phyloP scores from a whole-genome alignment of 345 rosid genomes.

The Rhodomyrtus tomentosa region DNA sequence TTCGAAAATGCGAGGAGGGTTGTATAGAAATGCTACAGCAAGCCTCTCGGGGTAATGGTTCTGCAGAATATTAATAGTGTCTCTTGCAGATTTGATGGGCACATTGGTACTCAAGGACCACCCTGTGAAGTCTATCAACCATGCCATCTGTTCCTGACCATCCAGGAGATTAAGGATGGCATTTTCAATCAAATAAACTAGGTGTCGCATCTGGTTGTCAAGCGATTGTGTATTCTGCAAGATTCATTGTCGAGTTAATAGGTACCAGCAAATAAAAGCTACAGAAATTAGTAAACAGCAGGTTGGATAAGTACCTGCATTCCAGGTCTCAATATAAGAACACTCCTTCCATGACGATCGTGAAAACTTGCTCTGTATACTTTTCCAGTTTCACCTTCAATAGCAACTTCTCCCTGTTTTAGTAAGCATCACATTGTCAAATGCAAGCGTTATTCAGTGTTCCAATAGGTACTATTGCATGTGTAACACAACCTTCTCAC shows the following conservation, averaged over 20 bases:
- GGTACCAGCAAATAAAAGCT: neutral
- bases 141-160: conserved; percentile 85
- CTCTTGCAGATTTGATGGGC: conserved; percentile 78
- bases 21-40: conserved; percentile 79
- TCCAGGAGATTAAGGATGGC: conserved; percentile 84
- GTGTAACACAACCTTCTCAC: neutral
- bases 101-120: conserved; percentile 67
- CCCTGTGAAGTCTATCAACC: conserved; percentile 90
- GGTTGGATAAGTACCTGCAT: conserved; percentile 42
- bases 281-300: neutral
- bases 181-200: conserved; percentile 87
- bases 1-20: conserved; percentile 89
- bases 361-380: conserved; percentile 74
- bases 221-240: conserved; percentile 67
- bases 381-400: conserved; percentile 93
- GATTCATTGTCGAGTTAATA: neutral
- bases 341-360: conserved; percentile 72
- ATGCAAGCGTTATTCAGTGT: neutral
- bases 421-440: neutral
- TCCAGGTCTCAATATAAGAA: conserved; percentile 85
- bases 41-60: conserved; percentile 95
- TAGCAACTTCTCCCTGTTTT: conserved; percentile 56
- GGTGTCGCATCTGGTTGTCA: conserved; percentile 64
- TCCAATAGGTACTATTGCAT: neutral
- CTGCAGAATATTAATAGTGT: conserved; percentile 55